Evolutionary conservation across 116 monocot species (phyloP), one percentile per base, ranked within the genome.

Genomic region (Trichopus zeylanicus): DNA sequence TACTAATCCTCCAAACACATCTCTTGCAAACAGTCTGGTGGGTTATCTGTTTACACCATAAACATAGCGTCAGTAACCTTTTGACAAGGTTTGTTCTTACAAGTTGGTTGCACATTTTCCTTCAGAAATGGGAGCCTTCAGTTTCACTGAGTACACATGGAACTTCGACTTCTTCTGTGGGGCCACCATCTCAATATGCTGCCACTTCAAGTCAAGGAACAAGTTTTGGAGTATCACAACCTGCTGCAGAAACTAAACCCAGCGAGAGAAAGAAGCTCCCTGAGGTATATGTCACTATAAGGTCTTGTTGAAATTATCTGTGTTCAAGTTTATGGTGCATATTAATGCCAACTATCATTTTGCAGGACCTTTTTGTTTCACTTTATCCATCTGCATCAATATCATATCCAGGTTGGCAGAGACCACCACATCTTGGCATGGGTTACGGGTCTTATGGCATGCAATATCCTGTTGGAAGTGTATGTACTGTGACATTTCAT

Each of bases 211-310:
- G 37, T 60, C 55, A 56, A 64, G 80, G 46, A 49, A 62, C 30
- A 30, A 62, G 23, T 62, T 23, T 21, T 54, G 65, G 48, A 51
- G 32, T 46, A 55, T 61, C 67, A 42, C 68, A 55, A 53, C 19
- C 65, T 9, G 49, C 53, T 30, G 42, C 25, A 28, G 90, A 80
- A 23, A 51, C 62, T 33, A 75, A 83, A 69, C 35, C 57, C 56
- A 81, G 31, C 65, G 90, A 74, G 60, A 87, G 97, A 59, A 81
- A 75, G 76, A 91, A 75, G 69, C 77, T 97, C 20, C 87, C 97
- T 61, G 81, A 56, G 56, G 97, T 90, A 87, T 49, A 25, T 58
- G 33, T 54, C 4, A 33, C 3, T 16, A 42, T 25, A n/a, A 10
- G 6, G 3, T 9, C 31, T 53, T 23, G 4, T 21, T 26, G 22